Evolutionary conservation across 306 rosid genomes (phyloP), one percentile per base, ranked within the genome.

Genomic region (Parietaria judaica): DNA sequence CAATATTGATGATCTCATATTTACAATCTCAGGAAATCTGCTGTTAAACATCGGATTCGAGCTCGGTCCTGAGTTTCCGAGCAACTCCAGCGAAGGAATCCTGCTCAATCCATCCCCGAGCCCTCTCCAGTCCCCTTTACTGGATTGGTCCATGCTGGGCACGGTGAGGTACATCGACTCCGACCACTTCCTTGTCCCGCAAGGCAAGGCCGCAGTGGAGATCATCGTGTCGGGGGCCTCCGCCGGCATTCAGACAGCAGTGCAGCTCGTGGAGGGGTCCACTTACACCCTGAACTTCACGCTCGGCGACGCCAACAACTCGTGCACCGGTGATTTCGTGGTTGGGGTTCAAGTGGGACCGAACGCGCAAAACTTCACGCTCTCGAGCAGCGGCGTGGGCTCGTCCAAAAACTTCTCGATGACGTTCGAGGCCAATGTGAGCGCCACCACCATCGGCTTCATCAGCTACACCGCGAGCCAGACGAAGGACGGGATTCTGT

Each of bases 171-270:
- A 67, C 59, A 51, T 67, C 53, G 66, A 63, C 62, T 67, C 77
- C 44, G 47, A 63, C 43, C 70, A 71, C 65, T 76, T 71, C 52
- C 63, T 71, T 58, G 71, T 71, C 47, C 77, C 74, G 34, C 70
- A 63, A 63, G 80, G 77, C 35, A 59, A 71, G 47, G 70, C 80
- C 51, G 77, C 80, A 39, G 35, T 76, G 8, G 73, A 71, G 60
- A 38, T 76, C 56, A 17, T 23, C 9, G 45, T 75, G 54, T 70
- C 72, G 3, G 72, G 72, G 43, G 74, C n/a, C 39, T 71, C 77
- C 38, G 17, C 73, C 36, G 81, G 80, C 37, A 34, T 76, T 44
- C 67, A 76, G 67, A 62, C 60, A 13, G 41, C 51, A 57, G 45
- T 35, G 12, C 48, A 14, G 17, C 81, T 76, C 35, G 46, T 7